Evolutionary conservation across 257 asterid species (phyloP).

Genomic region (Penstemon eatonii): DNA sequence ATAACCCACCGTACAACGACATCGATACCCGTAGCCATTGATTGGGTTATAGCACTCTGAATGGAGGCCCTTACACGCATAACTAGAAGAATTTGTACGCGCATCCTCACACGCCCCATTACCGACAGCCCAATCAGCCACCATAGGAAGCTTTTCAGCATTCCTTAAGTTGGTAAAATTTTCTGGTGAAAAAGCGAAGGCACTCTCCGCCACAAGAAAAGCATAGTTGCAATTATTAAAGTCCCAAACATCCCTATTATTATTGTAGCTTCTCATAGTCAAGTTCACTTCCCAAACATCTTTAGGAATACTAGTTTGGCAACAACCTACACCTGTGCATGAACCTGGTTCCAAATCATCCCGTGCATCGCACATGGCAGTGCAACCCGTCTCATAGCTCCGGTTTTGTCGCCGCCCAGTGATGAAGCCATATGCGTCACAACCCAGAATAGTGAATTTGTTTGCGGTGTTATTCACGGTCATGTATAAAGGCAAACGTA

Average conservation of each 20-base stretch:
- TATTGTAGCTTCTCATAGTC: background rate
- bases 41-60: slow-evolving; percentile 26
- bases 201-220: slow-evolving; percentile 26
- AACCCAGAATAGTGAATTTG: slow-evolving; percentile 31
- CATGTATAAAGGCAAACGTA: accelerated
- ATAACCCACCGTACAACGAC: slow-evolving; percentile 42
- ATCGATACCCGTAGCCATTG: slow-evolving; percentile 40
- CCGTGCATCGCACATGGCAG: slow-evolving; percentile 8
- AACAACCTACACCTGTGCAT: slow-evolving; percentile 42
- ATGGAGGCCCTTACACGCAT: slow-evolving; percentile 33
- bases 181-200: slow-evolving; percentile 16
- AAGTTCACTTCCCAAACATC: background rate
- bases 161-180: slow-evolving; percentile 21
- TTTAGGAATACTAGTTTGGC: slow-evolving; percentile 31
- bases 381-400: slow-evolving; percentile 17
- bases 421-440: slow-evolving; percentile 19
- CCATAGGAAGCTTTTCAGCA: slow-evolving; percentile 28
- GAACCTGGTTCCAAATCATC: slow-evolving; percentile 16
- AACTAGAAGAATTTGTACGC: slow-evolving; percentile 9
- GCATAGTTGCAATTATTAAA: slow-evolving; percentile 37
- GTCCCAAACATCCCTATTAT: background rate
- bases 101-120: slow-evolving; percentile 35
- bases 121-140: slow-evolving; percentile 48
- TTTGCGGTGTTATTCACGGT: slow-evolving; percentile 29
- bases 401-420: background rate